A percentile compares a stretch with the other conserved stretches of the same genome.
phyloP scores from a whole-genome alignment of 1,284 basidiomycete genomes.

The Ceraceosorus guamensis region DNA sequence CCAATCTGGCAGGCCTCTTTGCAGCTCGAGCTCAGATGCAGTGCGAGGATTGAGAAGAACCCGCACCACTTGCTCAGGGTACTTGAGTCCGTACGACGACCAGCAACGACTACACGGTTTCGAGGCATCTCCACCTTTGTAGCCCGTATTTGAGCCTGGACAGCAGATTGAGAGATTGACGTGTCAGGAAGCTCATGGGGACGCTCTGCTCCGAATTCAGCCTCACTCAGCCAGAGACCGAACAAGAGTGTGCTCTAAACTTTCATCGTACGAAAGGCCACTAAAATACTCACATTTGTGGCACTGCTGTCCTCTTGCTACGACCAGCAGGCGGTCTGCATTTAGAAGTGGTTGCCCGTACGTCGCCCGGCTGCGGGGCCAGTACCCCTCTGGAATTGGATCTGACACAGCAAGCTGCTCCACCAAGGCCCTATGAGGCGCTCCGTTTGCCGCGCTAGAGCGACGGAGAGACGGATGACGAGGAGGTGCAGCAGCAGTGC shows the following conservation, averaged over 20 bases:
- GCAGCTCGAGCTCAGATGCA: not conserved
- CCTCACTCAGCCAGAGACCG: too few species aligned
- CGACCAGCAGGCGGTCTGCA: not conserved
- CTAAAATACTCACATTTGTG: conserved; percentile 2
- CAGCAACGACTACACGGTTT: conserved; percentile 6
- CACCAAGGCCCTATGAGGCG: too few species aligned
- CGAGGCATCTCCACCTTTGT: conserved; percentile 3
- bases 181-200: not conserved
- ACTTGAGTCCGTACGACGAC: not conserved
- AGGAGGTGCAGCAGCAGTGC: too few species aligned
- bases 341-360: conserved; percentile 4
- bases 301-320: conserved; percentile 1
- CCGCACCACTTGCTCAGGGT: not conserved
- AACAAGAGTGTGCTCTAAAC: not conserved
- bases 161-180: not conserved
- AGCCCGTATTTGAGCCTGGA: conserved; percentile 4
- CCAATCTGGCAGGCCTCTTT: not conserved
- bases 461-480: too few species aligned
- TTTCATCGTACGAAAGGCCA: not conserved
- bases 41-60: not conserved
- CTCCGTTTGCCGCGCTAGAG: too few species aligned
- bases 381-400: not conserved
- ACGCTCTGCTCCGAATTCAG: too few species aligned
- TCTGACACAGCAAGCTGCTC: too few species aligned
- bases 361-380: not conserved